Evolutionary conservation across 2,329 filamentous ascomycete species (phyloP).

Genomic region (Periconia macrospinosa): DNA sequence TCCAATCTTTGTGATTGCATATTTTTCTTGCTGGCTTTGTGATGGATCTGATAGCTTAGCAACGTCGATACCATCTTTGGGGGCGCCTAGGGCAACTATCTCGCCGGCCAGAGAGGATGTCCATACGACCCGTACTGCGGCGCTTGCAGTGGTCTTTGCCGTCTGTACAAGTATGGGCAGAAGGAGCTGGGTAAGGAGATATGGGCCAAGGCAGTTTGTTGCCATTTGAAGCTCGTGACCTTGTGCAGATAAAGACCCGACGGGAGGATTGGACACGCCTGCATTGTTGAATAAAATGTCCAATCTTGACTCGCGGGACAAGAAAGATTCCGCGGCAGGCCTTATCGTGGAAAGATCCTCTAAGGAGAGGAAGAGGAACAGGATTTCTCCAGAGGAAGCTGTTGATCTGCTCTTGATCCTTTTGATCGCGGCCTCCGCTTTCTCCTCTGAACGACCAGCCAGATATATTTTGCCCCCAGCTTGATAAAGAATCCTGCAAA

Average conservation of each 20-base stretch:
- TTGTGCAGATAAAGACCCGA: conserved; percentile 12
- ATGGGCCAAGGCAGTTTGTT: conserved; percentile 40
- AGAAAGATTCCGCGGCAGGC: conserved; percentile 1
- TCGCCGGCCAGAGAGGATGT: conserved; percentile 7
- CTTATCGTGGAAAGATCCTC: neutral
- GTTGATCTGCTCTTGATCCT: conserved; percentile 38
- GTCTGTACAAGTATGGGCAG: conserved; percentile 30
- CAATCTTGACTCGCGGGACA: conserved; percentile 37
- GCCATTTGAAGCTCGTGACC: conserved; percentile 41
- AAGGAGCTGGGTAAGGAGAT: conserved; percentile 38
- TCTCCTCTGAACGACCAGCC: conserved; percentile 50
- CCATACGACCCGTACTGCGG: conserved; percentile 24
- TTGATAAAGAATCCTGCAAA: conserved; percentile 56
- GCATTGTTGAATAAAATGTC: conserved; percentile 41
- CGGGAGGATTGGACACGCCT: conserved; percentile 29
- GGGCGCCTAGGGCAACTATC: neutral
- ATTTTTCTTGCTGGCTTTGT: conserved; percentile 3
- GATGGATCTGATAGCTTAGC: too few species aligned
- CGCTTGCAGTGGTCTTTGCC: conserved; percentile 13
- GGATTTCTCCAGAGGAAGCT: neutral
- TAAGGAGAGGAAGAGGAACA: neutral
- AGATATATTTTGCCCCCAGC: conserved; percentile 57
- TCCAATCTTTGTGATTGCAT: conserved; percentile 14
- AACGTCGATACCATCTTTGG: too few species aligned
- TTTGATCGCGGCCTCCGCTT: conserved; percentile 49